Conservation (phyloP, 139 green algal genomes). For the Limnomonas spitsbergensis region DNA sequence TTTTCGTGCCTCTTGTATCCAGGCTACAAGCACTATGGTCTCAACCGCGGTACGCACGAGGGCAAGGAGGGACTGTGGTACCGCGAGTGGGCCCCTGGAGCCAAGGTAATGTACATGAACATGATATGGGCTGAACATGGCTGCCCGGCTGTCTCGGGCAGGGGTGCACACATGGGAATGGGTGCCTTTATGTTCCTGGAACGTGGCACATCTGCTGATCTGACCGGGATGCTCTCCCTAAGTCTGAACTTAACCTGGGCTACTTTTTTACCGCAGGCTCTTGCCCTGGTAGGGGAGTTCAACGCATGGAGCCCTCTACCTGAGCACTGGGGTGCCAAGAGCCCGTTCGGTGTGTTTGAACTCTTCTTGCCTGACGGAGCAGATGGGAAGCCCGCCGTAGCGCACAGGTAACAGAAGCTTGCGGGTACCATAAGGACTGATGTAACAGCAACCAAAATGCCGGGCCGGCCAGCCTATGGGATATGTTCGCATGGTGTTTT, state of each 20-base stretch:
- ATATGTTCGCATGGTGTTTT: too few relatives aligned
- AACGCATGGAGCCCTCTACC: constrained; percentile 84
- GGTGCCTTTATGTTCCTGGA: too few relatives aligned
- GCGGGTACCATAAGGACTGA: too few relatives aligned
- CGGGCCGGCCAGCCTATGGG: too few relatives aligned
- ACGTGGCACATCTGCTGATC: too few relatives aligned
- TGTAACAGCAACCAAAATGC: too few relatives aligned
- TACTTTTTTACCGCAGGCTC: constrained; percentile 32
- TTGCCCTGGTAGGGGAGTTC: constrained; percentile 92
- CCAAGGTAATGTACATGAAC: constrained; percentile 58
- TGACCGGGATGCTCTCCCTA: too few relatives aligned
- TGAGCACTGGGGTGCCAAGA: constrained; percentile 84
- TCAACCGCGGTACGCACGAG: constrained; percentile 84
- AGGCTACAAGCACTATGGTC: constrained; percentile 83
- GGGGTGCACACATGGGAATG: not conserved
- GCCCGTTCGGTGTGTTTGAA: constrained; percentile 83
- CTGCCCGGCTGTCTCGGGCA: not conserved
- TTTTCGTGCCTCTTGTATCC: too few relatives aligned
- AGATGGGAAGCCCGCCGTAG: constrained; percentile 73
- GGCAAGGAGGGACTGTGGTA: constrained; percentile 85
- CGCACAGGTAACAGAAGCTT: constrained; percentile 63
- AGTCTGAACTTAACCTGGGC: too few relatives aligned
- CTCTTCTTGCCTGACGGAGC: constrained; percentile 84
- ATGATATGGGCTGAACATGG: constrained; percentile 6
- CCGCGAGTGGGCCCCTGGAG: constrained; percentile 83